A percentile compares a stretch with the other conserved stretches of the same genome.
These are phyloP conservation scores for Globisporangium paddicum DNA, from an alignment of 352 stramenopile genomes.

Conservation along the genomic window DNA sequence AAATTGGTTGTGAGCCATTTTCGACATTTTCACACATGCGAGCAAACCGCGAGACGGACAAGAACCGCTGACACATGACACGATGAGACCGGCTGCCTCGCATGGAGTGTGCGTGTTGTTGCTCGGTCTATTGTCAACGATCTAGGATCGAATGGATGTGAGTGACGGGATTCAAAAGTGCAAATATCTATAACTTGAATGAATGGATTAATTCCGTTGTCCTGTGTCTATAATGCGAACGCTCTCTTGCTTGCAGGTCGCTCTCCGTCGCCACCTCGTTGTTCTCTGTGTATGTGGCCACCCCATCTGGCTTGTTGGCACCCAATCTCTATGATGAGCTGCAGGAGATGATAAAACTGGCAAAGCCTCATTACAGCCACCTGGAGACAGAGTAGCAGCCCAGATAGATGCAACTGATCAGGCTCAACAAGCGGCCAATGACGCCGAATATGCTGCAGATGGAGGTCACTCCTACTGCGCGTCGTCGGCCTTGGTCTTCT, in stretches of 20 bases:
- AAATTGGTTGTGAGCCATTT: not conserved
- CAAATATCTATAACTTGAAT: conserved; percentile 1
- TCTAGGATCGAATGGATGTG: not conserved
- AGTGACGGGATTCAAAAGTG: not conserved
- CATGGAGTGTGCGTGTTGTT: too few relatives aligned
- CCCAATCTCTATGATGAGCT: too few relatives aligned
- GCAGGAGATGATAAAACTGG: not conserved
- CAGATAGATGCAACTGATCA: not conserved
- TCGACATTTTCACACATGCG: conserved; percentile 18
- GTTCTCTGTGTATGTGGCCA: too few relatives aligned
- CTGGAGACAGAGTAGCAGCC: not conserved
- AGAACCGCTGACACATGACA: conserved; percentile 46
- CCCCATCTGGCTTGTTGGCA: too few relatives aligned
- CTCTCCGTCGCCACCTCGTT: too few relatives aligned
- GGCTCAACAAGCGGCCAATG: not conserved
- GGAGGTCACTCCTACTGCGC: not conserved
- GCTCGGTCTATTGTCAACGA: too few relatives aligned
- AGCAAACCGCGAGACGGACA: conserved; percentile 48
- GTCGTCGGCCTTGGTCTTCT: conserved; percentile 1
- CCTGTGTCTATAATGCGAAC: not conserved
- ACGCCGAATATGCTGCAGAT: not conserved
- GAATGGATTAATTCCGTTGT: not conserved
- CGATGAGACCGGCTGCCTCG: too few relatives aligned
- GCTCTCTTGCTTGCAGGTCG: too few relatives aligned
- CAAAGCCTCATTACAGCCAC: not conserved